A percentile compares a stretch with the other conserved stretches of the same genome.
Conservation (phyloP, 257 asterid species). For the Solanum appendiculatum region DNA sequence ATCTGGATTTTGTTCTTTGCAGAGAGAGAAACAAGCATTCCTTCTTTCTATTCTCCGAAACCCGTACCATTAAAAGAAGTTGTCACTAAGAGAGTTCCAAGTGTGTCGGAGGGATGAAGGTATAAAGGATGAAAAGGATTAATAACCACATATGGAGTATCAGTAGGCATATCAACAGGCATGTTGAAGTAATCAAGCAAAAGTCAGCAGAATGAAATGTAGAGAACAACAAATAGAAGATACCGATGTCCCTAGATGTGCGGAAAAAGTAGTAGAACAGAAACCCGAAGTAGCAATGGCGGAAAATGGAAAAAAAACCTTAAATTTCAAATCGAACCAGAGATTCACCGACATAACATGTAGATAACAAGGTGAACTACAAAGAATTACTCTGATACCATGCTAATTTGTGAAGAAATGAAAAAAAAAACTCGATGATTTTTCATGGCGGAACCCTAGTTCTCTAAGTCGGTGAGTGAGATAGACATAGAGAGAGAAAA, state of each 20-base stretch:
- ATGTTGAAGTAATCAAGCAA: neutral
- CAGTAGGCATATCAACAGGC: neutral
- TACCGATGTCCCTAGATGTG: no score
- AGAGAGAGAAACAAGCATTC: neutral
- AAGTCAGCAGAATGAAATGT: no score
- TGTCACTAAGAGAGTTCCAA: neutral
- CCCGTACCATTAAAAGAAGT: neutral
- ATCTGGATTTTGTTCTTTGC: neutral
- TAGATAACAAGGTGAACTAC: neutral
- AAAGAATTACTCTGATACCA: neutral
- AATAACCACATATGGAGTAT: no score
- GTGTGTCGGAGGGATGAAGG: neutral
- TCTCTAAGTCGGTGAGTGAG: neutral
- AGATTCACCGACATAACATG: neutral
- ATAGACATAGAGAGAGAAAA: no score
- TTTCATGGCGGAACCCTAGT: neutral
- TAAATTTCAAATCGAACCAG: neutral
- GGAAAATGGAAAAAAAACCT: fast-evolving
- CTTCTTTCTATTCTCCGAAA: neutral
- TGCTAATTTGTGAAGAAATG: neutral
- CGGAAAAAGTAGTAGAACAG: fast-evolving
- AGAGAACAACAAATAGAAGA: no score
- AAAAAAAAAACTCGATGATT: no score
- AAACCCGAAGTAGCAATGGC: neutral
- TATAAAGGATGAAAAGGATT: neutral